A percentile compares a stretch with the other conserved stretches of the same genome.
phyloP scores from a whole-genome alignment of 1,139 yeast species.

The Magnusiomyces magnusii region DNA sequence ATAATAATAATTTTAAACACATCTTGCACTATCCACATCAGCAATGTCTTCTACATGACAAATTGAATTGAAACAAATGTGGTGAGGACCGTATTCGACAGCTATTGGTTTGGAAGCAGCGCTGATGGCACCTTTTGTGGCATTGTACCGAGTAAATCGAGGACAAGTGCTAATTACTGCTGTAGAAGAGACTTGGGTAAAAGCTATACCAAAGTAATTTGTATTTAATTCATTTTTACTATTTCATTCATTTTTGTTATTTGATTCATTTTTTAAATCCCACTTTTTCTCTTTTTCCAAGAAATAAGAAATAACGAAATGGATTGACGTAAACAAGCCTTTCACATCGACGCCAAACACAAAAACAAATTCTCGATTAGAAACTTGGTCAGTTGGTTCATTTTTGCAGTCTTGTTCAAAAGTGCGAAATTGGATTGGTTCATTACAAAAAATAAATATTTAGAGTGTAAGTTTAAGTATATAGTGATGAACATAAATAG shows the following conservation, averaged over 20 bases:
- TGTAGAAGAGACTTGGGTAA: slow-evolving; percentile 24
- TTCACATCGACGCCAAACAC: slow-evolving; percentile 27
- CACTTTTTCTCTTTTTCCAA: slow-evolving; percentile 16
- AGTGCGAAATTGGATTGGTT: no score
- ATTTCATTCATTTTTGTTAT: neutral
- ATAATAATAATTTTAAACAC: slow-evolving; percentile 8
- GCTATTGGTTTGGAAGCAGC: slow-evolving; percentile 22
- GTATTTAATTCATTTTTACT: neutral
- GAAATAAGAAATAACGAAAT: slow-evolving; percentile 21
- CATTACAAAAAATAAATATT: no score
- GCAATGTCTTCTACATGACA: slow-evolving; percentile 21
- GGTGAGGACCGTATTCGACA: slow-evolving; percentile 20
- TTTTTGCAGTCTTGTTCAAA: slow-evolving; percentile 27
- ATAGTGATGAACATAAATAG: no score
- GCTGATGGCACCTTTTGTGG: slow-evolving; percentile 25
- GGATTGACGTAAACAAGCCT: slow-evolving; percentile 21
- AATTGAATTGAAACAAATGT: slow-evolving; percentile 20
- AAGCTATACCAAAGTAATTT: slow-evolving; percentile 18
- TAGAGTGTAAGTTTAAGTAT: no score
- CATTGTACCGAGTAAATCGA: slow-evolving; percentile 23
- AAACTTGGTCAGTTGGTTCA: slow-evolving; percentile 20
- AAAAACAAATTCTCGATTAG: slow-evolving; percentile 24
- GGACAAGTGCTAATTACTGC: slow-evolving; percentile 23
- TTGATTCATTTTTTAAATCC: neutral
- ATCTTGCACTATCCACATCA: slow-evolving; percentile 17